A percentile compares a stretch with the other conserved stretches of the same genome.
Evolutionary conservation across 306 rosid species (phyloP).

Genomic region (Luffa acutangula): DNA sequence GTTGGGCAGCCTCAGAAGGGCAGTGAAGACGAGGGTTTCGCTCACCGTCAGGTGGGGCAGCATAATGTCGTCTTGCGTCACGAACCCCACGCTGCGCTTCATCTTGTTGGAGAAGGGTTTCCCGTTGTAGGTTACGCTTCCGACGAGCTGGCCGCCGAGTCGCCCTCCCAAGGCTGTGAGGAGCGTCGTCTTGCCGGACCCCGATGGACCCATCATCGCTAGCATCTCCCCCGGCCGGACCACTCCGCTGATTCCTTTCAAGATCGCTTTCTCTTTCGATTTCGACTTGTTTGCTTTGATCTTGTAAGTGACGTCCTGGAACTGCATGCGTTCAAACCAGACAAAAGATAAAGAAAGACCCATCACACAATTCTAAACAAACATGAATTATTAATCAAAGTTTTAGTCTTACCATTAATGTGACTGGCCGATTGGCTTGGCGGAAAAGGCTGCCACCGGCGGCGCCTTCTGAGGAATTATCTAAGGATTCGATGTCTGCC

Average conservation of each 20-base stretch:
- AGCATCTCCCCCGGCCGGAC: constrained; percentile 65
- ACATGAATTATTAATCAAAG: too few relatives aligned
- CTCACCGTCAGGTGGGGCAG: constrained; percentile 33
- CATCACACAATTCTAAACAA: too few relatives aligned
- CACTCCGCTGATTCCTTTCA: constrained; percentile 47
- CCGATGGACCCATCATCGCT: constrained; percentile 86
- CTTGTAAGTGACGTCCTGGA: constrained; percentile 41
- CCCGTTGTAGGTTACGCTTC: constrained; percentile 31
- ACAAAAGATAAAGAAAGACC: too few relatives aligned
- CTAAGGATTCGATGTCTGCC: too few relatives aligned
- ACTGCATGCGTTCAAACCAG: constrained; percentile 19
- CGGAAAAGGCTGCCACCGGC: too few relatives aligned
- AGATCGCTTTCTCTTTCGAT: constrained; percentile 31
- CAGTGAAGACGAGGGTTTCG: constrained; percentile 63
- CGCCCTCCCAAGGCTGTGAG: constrained; percentile 64
- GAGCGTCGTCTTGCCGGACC: constrained; percentile 80
- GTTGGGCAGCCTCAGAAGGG: constrained; percentile 55
- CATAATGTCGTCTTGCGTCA: constrained; percentile 52
- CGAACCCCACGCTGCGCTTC: constrained; percentile 57
- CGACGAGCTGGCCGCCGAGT: constrained; percentile 30
- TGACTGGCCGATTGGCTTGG: neutral
- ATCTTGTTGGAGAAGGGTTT: constrained; percentile 34
- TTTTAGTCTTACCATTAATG: neutral
- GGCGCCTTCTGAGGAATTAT: too few relatives aligned
- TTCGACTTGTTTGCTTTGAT: constrained; percentile 20